Base-by-base conservation (phyloP, 1,284 basidiomycete species). In the Cutaneotrichosporon spelunceum region DNA sequence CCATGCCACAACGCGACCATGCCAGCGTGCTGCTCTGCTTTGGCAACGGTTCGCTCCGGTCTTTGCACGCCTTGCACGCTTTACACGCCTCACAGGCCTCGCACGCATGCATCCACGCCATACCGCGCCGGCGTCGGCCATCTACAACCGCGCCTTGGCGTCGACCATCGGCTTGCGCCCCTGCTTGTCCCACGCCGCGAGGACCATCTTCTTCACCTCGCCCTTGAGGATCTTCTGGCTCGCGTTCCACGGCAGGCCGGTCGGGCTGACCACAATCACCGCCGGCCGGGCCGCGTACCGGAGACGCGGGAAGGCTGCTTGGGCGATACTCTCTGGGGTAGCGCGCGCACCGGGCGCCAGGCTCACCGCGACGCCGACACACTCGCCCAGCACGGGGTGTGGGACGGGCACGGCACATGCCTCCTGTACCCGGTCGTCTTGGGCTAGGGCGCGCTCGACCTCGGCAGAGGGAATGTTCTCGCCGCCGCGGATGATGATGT, bases 401-500 rank as follows among this genome's bases (percentile, higher is more conserved):
- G 76, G 76, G 0, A 78, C 66, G 1, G 74, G 67, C 6, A 78
- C 65, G 11, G 73, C 76, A 14, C 68, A 71, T 11, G 68, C 75
- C 63, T 78, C 75, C 2, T 61, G 59, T 6, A 78, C 64, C 11
- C 68, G 60, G 26, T 68, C 61, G 52, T 74, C 68, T 19, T 68
- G 63, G 39, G 68, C 73, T 21, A 78, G 45, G 10, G 70, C 76
- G 57, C 75, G 74, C 65, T 78, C 76, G 10, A 78, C 70, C 45
- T 75, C 73, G 2, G 70, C 63, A 4, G 73, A 75, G 0, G 73
- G 72, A 53, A 66, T 58, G 73, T 78, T 78, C 63, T 78, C 76
- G 2, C 76, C 76, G 21, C 76, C 76, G 5, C 76, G 73, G 44
- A 78, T 76, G 53, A 78, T 78, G 50, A 78, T 70, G 62, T 78